phyloP scores from a whole-genome alignment of 164 flowering plant species.

The Macadamia tetraphylla region DNA sequence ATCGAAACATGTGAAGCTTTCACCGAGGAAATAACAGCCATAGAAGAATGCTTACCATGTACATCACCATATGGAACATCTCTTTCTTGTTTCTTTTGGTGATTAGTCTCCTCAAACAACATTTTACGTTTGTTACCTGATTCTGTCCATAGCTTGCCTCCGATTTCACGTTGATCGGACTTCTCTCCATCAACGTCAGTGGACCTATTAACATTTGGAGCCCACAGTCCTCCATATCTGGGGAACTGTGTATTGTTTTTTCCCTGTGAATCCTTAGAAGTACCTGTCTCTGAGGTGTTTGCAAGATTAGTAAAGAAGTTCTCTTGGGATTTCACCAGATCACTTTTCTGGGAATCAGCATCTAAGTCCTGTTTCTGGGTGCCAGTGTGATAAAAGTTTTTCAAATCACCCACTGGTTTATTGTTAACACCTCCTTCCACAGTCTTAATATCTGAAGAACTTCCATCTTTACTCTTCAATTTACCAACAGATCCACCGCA shows the following conservation, averaged over 20 bases:
- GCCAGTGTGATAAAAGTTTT: constrained; percentile 43
- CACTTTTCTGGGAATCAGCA: constrained; percentile 31
- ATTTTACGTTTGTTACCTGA: constrained; percentile 51
- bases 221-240: constrained; percentile 39
- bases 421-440: constrained; percentile 51
- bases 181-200: constrained; percentile 41
- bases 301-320: constrained; percentile 59
- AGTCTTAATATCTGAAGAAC: constrained; percentile 36
- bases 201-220: constrained; percentile 24
- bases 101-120: constrained; percentile 44
- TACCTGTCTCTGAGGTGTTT: constrained; percentile 34
- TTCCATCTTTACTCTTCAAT: constrained; percentile 42
- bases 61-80: constrained; percentile 39
- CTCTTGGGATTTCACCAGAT: constrained; percentile 38
- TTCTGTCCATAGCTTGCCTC: constrained; percentile 24
- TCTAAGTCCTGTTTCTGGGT: constrained; percentile 35
- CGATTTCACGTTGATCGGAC: constrained; percentile 14
- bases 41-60: constrained; percentile 27
- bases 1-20: constrained; percentile 57
- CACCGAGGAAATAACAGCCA: background rate
- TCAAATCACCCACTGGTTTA: constrained; percentile 52
- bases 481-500: constrained; percentile 64
- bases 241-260: constrained; percentile 9
- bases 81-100: constrained; percentile 55
- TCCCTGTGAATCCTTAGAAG: constrained; percentile 34